Percentiles rank a stretch among this genome's conserved stretches.
Evolutionary conservation across 1,139 yeast species (phyloP).

Genomic region (Hemisphaericaspora xylanilytica): DNA sequence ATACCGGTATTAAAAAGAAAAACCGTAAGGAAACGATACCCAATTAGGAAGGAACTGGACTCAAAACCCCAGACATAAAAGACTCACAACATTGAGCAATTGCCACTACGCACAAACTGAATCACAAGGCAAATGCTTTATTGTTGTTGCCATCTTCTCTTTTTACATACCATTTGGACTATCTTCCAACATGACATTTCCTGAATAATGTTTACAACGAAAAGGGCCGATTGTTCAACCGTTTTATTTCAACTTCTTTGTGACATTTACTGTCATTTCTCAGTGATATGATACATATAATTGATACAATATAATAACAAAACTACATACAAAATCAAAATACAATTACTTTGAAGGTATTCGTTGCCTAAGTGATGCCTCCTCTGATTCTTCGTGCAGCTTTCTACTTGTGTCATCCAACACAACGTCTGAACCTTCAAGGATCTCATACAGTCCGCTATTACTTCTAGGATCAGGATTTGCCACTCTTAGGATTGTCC

Average conservation of each 20-base stretch:
- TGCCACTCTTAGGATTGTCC: slow-evolving; percentile 59
- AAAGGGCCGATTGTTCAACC: no score
- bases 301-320: background rate
- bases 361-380: slow-evolving; percentile 24
- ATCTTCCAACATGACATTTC: no score
- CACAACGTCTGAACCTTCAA: background rate
- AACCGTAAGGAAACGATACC: slow-evolving; percentile 1
- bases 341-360: slow-evolving; percentile 23
- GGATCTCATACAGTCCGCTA: background rate
- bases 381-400: slow-evolving; percentile 8
- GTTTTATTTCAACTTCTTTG: background rate
- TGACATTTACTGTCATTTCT: no score
- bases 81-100: no score
- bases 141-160: no score
- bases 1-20: no score
- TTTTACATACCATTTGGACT: no score
- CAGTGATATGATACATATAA: no score
- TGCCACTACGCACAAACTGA: no score
- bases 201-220: no score
- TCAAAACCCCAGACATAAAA: no score
- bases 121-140: no score
- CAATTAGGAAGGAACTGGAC: background rate
- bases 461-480: slow-evolving; percentile 51
- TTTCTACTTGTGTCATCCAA: slow-evolving; percentile 6
- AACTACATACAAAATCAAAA: background rate